phyloP scores from a whole-genome alignment of 2,329 filamentous ascomycete genomes.

The Alternaria sp. region DNA sequence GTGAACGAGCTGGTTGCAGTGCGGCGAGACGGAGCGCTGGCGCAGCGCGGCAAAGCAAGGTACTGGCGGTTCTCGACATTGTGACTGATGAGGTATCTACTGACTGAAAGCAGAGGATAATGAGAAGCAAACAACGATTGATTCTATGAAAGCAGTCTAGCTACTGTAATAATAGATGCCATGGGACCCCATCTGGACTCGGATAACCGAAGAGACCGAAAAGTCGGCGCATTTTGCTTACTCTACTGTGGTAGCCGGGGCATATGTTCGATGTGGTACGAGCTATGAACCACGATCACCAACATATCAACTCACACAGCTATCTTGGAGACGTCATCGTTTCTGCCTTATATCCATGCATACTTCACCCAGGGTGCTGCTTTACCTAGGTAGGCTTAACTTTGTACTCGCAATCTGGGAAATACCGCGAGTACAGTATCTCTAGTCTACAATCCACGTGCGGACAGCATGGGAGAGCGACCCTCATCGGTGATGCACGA shows the following conservation, averaged over 20 bases:
- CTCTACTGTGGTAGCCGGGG: background rate
- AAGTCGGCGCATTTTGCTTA: slow-evolving; percentile 4
- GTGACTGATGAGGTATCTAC: background rate
- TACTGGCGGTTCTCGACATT: slow-evolving; percentile 7
- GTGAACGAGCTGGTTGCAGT: background rate
- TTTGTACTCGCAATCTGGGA: background rate
- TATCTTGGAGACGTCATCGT: background rate
- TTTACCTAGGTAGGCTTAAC: background rate
- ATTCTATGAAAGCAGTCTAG: background rate
- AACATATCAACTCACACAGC: background rate
- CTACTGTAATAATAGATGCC: slow-evolving; percentile 1
- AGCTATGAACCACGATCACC: background rate
- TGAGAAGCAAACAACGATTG: background rate
- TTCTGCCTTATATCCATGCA: background rate
- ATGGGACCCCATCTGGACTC: background rate
- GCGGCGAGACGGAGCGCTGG: background rate
- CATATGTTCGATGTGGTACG: slow-evolving; percentile 2
- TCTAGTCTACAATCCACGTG: background rate
- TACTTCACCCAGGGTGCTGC: background rate
- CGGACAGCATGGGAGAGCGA: background rate
- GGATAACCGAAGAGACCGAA: background rate
- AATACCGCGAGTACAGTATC: background rate
- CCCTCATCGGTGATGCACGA: background rate
- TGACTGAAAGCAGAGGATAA: background rate
- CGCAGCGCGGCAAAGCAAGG: background rate